Conservation (phyloP, 106 monocot genomes). For the Vanilla planifolia region DNA sequence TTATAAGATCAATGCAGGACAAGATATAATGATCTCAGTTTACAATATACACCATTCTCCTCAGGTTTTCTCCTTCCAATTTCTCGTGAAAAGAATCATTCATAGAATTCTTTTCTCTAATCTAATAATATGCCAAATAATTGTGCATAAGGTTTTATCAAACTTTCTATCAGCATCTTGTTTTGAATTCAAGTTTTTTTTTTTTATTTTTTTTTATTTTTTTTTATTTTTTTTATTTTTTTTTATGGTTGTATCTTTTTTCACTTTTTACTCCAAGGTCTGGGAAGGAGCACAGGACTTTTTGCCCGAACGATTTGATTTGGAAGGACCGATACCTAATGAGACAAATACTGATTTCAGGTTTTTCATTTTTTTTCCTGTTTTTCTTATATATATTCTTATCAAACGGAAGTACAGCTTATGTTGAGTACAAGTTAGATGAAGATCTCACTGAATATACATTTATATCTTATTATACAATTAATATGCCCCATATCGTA, state of each 20-base stretch:
- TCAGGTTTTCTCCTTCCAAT: slow-evolving; percentile 32
- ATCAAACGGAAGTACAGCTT: no score
- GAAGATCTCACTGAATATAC: no score
- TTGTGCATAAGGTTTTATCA: no score
- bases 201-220: not conserved
- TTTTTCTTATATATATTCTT: not conserved
- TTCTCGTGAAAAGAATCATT: no score
- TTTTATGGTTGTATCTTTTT: not conserved
- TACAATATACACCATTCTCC: slow-evolving; percentile 92
- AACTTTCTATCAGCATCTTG: not conserved
- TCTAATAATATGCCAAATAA: no score
- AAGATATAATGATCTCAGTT: slow-evolving; percentile 98
- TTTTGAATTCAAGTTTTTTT: not conserved
- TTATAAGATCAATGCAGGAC: slow-evolving; percentile 79
- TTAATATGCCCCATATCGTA: no score
- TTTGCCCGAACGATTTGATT: slow-evolving; percentile 84
- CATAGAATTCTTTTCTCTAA: no score
- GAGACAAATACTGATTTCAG: slow-evolving; percentile 97
- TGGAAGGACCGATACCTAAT: slow-evolving; percentile 85
- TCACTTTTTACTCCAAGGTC: slow-evolving; percentile 57
- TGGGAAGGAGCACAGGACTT: slow-evolving; percentile 97
- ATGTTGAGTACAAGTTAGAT: no score
- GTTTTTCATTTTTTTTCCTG: slow-evolving; percentile 21
- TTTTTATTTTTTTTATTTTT: not conserved
- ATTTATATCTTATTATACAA: no score